Base-by-base conservation (phyloP, 495 filamentous ascomycete genomes). In the Penicillium daleae region DNA sequence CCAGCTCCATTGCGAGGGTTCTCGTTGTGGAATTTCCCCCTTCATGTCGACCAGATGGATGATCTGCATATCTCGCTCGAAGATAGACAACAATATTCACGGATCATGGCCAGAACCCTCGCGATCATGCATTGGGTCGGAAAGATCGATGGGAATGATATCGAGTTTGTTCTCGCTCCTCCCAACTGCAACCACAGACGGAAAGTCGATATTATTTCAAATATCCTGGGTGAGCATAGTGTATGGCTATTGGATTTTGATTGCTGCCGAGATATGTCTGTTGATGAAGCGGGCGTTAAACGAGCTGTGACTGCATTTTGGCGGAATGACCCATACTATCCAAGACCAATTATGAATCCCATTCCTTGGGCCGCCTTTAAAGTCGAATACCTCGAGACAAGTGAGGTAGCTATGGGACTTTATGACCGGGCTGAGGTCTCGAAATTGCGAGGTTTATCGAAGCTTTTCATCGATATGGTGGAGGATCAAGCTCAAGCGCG, bases 111-210 rank as follows among this genome's bases (percentile, higher is more conserved):
- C 0, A 70, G 80, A 32, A 69, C 80, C 3, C 68, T 84, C 0
- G 83, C 83, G 0, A 66, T 77, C 9, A 60, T 84, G 27, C 74
- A 83, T 39, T 85, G 81, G 83, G 32, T 61, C 6, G 75, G 51
- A 0, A 57, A 68, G 22, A 59, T 84, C 4, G 82, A 85, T 61
- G 80, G 69, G 0, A 78, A 77, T 42, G 83, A 83, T 54, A 70
- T 84, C 26, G 83, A 86, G 58, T 84, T 84, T 61, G 82, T 84
- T 27, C 77, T 86, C 4, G 68, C 71, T 0, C 64, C 66, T 15
- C 60, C 51, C 1, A 62, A 32, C 12, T 21, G 53, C 19, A 29
- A 27, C 2, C 10, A 22, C 4, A 27, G 6, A 31, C 26, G 44
- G 13, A 6, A 12, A 17, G 10, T 4, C 10, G 35, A 39, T 26